Conservation (phyloP, 768 basidiomycete species). For the Tylopilus plumbeoviolaceoides region DNA sequence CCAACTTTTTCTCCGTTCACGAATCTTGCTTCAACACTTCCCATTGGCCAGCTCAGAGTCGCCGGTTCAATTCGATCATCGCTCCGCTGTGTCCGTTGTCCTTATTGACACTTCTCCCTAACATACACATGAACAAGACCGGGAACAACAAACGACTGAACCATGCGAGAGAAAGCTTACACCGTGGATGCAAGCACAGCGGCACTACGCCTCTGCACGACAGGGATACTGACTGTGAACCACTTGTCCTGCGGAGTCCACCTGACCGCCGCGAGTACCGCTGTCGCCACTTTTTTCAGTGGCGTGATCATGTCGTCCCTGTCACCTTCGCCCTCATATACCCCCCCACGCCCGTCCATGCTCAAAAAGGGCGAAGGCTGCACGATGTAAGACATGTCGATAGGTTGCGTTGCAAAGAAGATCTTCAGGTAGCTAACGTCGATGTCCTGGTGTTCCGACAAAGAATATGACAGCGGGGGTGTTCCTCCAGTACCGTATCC, state of each 20-base stretch:
- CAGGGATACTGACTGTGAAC: constrained; percentile 16
- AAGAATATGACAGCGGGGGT: constrained; percentile 29
- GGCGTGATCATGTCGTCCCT: background rate
- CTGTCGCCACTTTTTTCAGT: background rate
- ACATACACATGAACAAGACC: background rate
- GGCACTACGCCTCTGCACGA: constrained; percentile 1
- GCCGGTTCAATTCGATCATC: too few relatives aligned
- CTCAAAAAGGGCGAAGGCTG: constrained; percentile 32
- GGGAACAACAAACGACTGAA: background rate
- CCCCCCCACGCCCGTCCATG: background rate
- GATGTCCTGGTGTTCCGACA: constrained; percentile 28
- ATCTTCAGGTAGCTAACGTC: constrained; percentile 45
- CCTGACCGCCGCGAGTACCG: background rate
- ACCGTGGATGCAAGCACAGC: too few relatives aligned
- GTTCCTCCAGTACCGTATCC: constrained; percentile 39
- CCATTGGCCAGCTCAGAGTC: too few relatives aligned
- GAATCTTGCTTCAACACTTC: too few relatives aligned
- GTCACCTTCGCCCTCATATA: background rate
- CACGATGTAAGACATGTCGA: constrained; percentile 32
- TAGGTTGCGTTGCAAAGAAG: constrained; percentile 35
- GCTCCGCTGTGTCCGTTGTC: too few relatives aligned
- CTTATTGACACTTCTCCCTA: too few relatives aligned
- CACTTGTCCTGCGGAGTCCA: constrained; percentile 3
- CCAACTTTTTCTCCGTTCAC: too few relatives aligned
- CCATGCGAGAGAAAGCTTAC: too few relatives aligned